Percentiles rank a stretch among this genome's conserved stretches.
Evolutionary conservation across 164 flowering plant genomes (phyloP).

Genomic region (Kalanchoe fedtschenkoi): DNA sequence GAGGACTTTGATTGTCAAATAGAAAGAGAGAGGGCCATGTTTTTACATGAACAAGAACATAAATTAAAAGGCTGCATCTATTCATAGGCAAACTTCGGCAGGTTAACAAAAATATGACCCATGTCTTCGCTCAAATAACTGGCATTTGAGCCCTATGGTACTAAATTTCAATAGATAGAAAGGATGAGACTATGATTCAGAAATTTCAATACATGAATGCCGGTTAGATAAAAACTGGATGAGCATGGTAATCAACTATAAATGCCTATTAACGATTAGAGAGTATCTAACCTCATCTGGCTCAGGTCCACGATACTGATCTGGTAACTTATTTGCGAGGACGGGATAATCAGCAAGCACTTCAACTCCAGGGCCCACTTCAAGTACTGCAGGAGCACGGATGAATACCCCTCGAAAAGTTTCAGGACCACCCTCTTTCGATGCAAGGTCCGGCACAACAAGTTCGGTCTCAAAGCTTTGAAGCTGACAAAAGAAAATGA

Average conservation of each 20-base stretch:
- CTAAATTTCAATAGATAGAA: background rate
- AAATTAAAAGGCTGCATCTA: no score
- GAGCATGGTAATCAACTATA: background rate
- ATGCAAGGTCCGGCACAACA: constrained; percentile 49
- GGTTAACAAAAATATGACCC: no score
- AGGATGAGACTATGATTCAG: background rate
- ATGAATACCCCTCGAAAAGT: constrained; percentile 82
- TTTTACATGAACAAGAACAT: no score
- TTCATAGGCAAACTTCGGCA: no score
- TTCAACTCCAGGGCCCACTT: constrained; percentile 81
- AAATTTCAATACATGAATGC: background rate
- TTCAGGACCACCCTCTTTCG: constrained; percentile 77
- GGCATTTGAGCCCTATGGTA: background rate
- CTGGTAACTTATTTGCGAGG: constrained; percentile 20
- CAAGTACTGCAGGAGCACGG: constrained; percentile 90
- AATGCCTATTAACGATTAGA: background rate
- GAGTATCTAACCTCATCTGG: constrained; percentile 32
- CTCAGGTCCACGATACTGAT: constrained; percentile 21
- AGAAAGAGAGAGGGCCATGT: background rate
- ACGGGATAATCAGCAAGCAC: constrained; percentile 65
- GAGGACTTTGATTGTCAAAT: background rate
- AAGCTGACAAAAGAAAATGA: constrained; percentile 28
- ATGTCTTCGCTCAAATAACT: no score
- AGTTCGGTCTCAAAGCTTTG: constrained; percentile 90
- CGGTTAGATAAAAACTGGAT: background rate